Base-by-base conservation (phyloP, 257 asterid genomes). In the Datura wrightii region DNA sequence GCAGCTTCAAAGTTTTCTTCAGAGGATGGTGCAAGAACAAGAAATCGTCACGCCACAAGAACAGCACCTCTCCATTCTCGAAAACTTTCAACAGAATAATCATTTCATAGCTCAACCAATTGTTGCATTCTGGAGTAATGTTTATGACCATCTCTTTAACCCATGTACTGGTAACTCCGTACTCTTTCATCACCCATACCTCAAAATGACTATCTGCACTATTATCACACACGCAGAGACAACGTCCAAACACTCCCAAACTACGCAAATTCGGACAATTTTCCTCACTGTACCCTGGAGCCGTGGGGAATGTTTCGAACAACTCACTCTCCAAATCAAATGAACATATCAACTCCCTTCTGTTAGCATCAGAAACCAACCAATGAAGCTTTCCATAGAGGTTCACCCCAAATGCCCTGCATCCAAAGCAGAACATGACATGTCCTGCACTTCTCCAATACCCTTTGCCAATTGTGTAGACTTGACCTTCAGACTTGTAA, bases 101-200 rank as follows among this genome's bases (percentile, higher is more conserved):
- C 2, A 88, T 80, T 37, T 90, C 88, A 84, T 74, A 84, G 1
- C 89, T 70, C 5, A 86, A 83, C 10, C 90, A 54, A 80, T 91
- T 13, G 53, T 67, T 52, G 84, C 80, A 48, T 82, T 86, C 0
- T 86, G 84, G 55, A 84, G 31, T 66, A 54, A 86, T 88, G 48
- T 41, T 84, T 60, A 92, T 89, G 15, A 88, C 91, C 60, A 89
- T 52, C 4, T 89, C 76, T 79, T 87, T 91, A 5, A 39, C 62
- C 94, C 95, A 93, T 1, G 92, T 87, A 55, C 85, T 78, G 60
- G 82, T 55, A 3, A 86, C 88, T 58, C 88, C 88, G 2, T 91
- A 90, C 34, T 93, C 92, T 71, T 86, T 90, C 95, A 91, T 93
- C 39, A 87, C 87, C 97, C 97, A 91, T 2, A 89, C 87, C 8